Conservation (phyloP, 495 filamentous ascomycete species). For the Xylaria sp. region DNA sequence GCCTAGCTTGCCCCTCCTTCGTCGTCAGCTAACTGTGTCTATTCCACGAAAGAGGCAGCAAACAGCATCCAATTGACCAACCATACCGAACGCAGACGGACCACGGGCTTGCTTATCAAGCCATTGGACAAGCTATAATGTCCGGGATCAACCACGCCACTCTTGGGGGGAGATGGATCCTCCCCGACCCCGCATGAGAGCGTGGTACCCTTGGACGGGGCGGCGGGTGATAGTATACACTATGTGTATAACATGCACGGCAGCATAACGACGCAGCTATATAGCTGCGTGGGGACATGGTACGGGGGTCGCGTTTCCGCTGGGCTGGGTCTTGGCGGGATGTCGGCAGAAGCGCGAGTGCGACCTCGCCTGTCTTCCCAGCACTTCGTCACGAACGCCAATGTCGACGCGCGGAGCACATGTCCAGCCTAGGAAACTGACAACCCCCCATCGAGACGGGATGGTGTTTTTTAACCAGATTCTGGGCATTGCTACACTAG, state of each 20-base stretch:
- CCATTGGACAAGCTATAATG: conserved; percentile 20
- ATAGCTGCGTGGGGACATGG: conserved; percentile 1
- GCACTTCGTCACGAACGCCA: neutral
- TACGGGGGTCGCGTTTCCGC: conserved; percentile 14
- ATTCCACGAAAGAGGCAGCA: neutral
- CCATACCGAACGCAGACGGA: neutral
- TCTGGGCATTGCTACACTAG: conserved; percentile 9
- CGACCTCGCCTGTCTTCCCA: neutral
- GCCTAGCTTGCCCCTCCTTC: conserved; percentile 4
- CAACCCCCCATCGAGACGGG: neutral
- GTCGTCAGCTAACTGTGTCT: conserved; percentile 13
- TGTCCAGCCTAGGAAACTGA: conserved; percentile 7
- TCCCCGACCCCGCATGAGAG: conserved; percentile 14
- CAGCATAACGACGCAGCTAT: conserved; percentile 7
- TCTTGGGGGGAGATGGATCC: neutral
- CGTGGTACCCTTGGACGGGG: conserved; percentile 6
- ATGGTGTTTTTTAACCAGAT: neutral
- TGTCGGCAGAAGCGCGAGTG: conserved; percentile 16
- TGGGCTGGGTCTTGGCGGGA: conserved; percentile 16
- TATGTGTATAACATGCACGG: neutral
- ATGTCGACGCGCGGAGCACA: neutral
- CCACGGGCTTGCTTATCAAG: conserved; percentile 13
- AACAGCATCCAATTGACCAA: conserved; percentile 17
- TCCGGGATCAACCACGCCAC: conserved; percentile 16
- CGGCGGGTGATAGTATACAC: neutral